Percentiles rank a stretch among this genome's conserved stretches.
Evolutionary conservation across 805 yeast genomes (phyloP).

Genomic region (Starmerella sirachaensis): DNA sequence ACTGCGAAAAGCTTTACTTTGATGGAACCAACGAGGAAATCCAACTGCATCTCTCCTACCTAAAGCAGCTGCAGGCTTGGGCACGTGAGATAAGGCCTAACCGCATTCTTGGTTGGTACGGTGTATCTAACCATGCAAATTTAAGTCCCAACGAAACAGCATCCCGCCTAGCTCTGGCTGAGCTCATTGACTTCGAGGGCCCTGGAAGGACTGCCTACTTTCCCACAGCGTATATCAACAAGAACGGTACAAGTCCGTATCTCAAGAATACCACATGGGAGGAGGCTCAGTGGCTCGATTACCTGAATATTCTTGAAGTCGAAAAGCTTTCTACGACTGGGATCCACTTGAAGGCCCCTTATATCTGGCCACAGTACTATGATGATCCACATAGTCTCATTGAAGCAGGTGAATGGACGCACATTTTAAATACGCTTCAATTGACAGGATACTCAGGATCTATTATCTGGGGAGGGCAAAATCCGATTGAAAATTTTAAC

Average conservation of each 20-base stretch:
- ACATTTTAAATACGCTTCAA: neutral
- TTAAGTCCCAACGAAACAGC: neutral
- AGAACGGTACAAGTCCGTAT: neutral
- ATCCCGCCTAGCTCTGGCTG: neutral
- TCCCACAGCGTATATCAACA: neutral
- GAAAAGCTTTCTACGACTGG: slow-evolving; percentile 1
- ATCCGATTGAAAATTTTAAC: neutral
- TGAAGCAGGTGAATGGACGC: neutral
- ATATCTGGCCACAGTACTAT: slow-evolving; percentile 1
- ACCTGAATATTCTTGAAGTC: neutral
- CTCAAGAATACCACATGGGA: neutral
- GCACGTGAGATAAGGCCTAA: neutral
- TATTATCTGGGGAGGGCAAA: neutral
- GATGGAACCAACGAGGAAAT: neutral
- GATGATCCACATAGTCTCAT: neutral
- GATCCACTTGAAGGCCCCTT: neutral
- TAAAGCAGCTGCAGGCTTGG: slow-evolving; percentile 1
- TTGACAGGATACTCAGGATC: neutral
- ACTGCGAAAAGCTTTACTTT: slow-evolving; percentile 1
- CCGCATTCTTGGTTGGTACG: slow-evolving; percentile 1
- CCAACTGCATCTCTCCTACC: slow-evolving; percentile 1
- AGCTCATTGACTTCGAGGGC: slow-evolving; percentile 1
- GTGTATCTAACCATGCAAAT: slow-evolving; percentile 1
- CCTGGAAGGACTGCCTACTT: neutral
- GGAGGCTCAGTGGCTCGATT: neutral